Evolutionary conservation across 805 yeast species (phyloP).

Genomic region (Metschnikowia shivogae): DNA sequence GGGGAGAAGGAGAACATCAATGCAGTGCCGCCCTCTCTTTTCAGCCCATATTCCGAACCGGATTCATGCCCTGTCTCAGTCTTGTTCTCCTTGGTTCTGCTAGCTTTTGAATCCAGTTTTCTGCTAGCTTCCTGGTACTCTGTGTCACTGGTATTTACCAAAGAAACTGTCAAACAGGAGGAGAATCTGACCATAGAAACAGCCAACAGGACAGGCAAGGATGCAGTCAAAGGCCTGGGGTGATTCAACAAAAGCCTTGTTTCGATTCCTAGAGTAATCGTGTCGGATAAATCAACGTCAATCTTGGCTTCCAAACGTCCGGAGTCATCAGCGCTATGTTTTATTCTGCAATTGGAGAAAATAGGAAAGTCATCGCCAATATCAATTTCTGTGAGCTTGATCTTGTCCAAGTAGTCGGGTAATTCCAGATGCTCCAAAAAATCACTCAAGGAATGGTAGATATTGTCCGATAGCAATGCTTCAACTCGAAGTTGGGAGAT

Average conservation of each 20-base stretch:
- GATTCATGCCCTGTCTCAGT: neutral
- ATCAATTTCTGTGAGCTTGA: constrained; percentile 80
- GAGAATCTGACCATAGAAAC: constrained; percentile 89
- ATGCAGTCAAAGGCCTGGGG: constrained; percentile 81
- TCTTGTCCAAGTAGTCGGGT: constrained; percentile 77
- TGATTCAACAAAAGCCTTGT: constrained; percentile 74
- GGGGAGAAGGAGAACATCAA: constrained; percentile 88
- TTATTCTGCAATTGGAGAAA: constrained; percentile 86
- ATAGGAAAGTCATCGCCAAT: constrained; percentile 95
- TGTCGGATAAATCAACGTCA: constrained; percentile 85
- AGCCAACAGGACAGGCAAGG: constrained; percentile 76
- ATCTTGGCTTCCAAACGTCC: constrained; percentile 76
- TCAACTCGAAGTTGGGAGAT: constrained; percentile 85
- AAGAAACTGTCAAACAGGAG: constrained; percentile 79
- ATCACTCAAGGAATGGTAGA: constrained; percentile 71
- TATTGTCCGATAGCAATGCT: constrained; percentile 79
- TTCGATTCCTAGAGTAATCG: constrained; percentile 80
- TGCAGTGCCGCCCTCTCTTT: constrained; percentile 49
- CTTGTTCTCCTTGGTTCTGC: constrained; percentile 1
- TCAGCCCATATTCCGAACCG: neutral
- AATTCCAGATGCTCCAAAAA: constrained; percentile 58
- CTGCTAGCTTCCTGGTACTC: constrained; percentile 19
- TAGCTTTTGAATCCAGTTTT: constrained; percentile 6
- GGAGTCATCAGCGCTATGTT: constrained; percentile 50
- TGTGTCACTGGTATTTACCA: constrained; percentile 46